phyloP scores from a whole-genome alignment of 805 yeast species.

The Metschnikowia hibisci region DNA sequence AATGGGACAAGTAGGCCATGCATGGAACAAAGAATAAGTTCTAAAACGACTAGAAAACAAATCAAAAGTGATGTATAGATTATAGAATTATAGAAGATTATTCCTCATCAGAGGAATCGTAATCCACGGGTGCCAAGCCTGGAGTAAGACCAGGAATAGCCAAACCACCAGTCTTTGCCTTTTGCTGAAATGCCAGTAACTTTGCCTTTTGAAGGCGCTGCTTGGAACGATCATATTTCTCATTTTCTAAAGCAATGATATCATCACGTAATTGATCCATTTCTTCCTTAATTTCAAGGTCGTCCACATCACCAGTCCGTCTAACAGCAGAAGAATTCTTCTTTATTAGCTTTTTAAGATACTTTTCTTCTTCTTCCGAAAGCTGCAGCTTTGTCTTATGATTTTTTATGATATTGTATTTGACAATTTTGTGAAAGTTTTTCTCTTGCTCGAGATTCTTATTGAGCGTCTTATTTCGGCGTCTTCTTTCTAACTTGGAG shows the following conservation, averaged over 20 bases:
- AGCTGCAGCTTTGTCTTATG: slow-evolving; percentile 23
- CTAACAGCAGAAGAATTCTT: slow-evolving; percentile 33
- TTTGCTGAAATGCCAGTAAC: slow-evolving; percentile 29
- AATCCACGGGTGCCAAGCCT: slow-evolving; percentile 79
- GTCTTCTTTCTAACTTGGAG: slow-evolving; percentile 17
- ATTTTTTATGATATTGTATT: slow-evolving; percentile 36
- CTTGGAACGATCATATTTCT: slow-evolving; percentile 25
- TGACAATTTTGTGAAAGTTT: slow-evolving; percentile 33
- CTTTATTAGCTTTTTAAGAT: slow-evolving; percentile 34
- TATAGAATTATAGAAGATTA: slow-evolving; percentile 15
- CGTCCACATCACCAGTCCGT: slow-evolving; percentile 28
- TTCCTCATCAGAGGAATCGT: slow-evolving; percentile 24
- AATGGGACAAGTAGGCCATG: no score
- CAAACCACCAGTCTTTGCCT: slow-evolving; percentile 41
- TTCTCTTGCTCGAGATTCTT: slow-evolving; percentile 27
- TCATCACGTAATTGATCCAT: slow-evolving; percentile 27
- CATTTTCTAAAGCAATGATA: slow-evolving; percentile 23
- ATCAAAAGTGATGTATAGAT: slow-evolving; percentile 3
- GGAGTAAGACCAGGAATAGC: slow-evolving; percentile 70
- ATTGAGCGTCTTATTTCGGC: slow-evolving; percentile 24
- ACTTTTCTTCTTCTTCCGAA: slow-evolving; percentile 34
- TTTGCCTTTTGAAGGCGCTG: slow-evolving; percentile 19
- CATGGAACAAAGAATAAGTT: no score
- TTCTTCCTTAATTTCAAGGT: slow-evolving; percentile 28
- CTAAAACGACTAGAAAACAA: neutral